Evolutionary conservation across 495 filamentous ascomycete species (phyloP).

Genomic region (Penicillium subrubescens): DNA sequence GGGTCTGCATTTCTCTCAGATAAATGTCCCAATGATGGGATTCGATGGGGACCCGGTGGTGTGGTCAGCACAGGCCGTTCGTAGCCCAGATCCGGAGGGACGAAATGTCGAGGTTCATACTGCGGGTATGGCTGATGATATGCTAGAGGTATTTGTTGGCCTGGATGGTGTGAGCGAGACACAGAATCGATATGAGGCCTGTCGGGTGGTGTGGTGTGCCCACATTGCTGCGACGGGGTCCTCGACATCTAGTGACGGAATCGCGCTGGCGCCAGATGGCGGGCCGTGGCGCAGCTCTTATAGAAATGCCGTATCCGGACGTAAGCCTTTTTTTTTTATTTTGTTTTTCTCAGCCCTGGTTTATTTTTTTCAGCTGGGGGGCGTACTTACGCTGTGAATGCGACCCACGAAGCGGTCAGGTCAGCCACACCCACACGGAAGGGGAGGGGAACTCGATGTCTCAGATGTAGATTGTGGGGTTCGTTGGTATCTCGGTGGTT

Average conservation of each 20-base stretch:
- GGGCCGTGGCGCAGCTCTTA: constrained; percentile 21
- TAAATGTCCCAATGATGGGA: constrained; percentile 20
- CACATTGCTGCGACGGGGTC: constrained; percentile 28
- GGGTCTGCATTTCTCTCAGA: constrained; percentile 26
- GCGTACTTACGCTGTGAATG: constrained; percentile 19
- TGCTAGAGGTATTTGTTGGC: constrained; percentile 13
- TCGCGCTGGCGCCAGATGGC: constrained; percentile 15
- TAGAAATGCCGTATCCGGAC: constrained; percentile 17
- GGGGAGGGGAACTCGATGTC: constrained; percentile 8
- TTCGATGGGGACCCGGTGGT: constrained; percentile 16
- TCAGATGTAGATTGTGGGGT: constrained; percentile 11
- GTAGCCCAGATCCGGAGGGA: constrained; percentile 20
- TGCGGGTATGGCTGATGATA: constrained; percentile 21
- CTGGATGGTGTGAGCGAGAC: constrained; percentile 13
- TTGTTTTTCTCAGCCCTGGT: constrained; percentile 3
- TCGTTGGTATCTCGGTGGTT: not conserved
- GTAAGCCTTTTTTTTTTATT: not conserved
- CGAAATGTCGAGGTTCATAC: constrained; percentile 27
- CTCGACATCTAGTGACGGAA: constrained; percentile 28
- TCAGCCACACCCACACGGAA: constrained; percentile 21
- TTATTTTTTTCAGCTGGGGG: constrained; percentile 8
- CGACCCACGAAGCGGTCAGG: constrained; percentile 22
- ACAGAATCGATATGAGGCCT: constrained; percentile 15
- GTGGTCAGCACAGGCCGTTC: constrained; percentile 20
- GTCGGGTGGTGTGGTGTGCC: constrained; percentile 22